Evolutionary conservation across 805 yeast genomes (phyloP), one percentile per base, ranked within the genome.

Genomic region (Kregervanrija delftensis): DNA sequence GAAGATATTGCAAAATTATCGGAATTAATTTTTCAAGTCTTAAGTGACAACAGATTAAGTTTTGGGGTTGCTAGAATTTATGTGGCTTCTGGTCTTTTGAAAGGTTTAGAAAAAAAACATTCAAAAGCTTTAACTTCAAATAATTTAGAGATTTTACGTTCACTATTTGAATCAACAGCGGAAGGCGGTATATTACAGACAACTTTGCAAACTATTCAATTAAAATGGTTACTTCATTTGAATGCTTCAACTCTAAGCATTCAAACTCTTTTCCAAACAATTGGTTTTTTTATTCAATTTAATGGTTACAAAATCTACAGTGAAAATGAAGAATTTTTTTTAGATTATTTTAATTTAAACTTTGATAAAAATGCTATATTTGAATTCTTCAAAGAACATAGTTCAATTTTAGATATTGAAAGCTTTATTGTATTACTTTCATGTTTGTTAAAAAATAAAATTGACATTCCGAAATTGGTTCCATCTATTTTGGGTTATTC

Each of bases 21-120:
- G 9, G 52, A 53, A 4, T 67, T 69, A 3, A 31, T 74, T 1
- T 59, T 86, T 30, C 61, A 61, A 10, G 72, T 77, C 2, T 59
- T 87, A 36, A 69, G 65, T 22, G 70, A 70, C 8, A 57, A 70
- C 15, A 71, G 73, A 37, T 71, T 74, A 8, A 63, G 79, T 0
- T 87, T 77, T 63, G 95, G 81, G 50, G 87, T 89, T 3, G 77
- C 88, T 0, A 76, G 85, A 59, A 71, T 83, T 2, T 84, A 77
- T 49, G 57, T 83, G 3, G 53, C 78, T 1, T 58, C 67, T 30
- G 95, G 93, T 5, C 49, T 86, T 11, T 54, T 74, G 9, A 52
- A 64, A n/a, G 89, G 86, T 1, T 61, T 83, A 17, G 45, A 53
- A 40, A 47, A 38, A 17, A 50, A 37, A 13, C 35, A 42, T n/a